phyloP scores from a whole-genome alignment of 2,329 filamentous ascomycete species.

The Westerdykella aurantiaca region DNA sequence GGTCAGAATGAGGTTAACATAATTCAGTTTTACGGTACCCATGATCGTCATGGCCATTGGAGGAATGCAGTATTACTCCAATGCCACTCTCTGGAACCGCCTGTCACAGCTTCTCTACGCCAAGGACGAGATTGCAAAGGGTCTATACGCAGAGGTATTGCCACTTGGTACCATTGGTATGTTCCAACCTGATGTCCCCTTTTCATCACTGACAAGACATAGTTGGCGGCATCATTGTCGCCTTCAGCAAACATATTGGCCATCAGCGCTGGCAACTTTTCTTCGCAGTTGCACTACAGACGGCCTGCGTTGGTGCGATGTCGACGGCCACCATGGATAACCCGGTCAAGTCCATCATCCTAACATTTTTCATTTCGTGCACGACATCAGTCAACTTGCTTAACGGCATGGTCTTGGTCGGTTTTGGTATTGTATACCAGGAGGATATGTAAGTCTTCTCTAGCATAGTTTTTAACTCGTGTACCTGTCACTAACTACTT shows the following conservation, averaged over 20 bases:
- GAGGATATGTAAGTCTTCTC: constrained; percentile 14
- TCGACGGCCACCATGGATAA: constrained; percentile 21
- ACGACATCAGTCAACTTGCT: constrained; percentile 24
- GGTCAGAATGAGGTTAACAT: not conserved
- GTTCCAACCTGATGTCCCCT: not conserved
- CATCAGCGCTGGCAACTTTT: constrained; percentile 26
- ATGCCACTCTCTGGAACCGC: constrained; percentile 25
- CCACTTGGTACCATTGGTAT: constrained; percentile 21
- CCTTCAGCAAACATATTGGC: constrained; percentile 23
- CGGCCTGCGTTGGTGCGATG: constrained; percentile 24
- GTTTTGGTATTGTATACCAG: constrained; percentile 26
- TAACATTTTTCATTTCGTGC: constrained; percentile 25
- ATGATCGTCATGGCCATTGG: constrained; percentile 30
- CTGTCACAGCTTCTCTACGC: constrained; percentile 26
- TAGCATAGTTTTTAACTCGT: constrained; percentile 3
- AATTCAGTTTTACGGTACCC: constrained; percentile 18
- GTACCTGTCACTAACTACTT: not conserved
- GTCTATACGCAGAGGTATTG: constrained; percentile 21
- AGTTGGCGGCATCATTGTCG: constrained; percentile 25
- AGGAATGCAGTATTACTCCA: constrained; percentile 27
- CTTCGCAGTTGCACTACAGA: constrained; percentile 23
- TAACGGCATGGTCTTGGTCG: constrained; percentile 27
- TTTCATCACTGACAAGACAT: constrained; percentile 1
- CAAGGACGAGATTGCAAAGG: constrained; percentile 23
- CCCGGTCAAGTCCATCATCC: constrained; percentile 19